Percentiles rank a stretch among this genome's conserved stretches.
These are phyloP conservation scores for Aspergillus sp. DNA, from an alignment of 2,329 filamentous ascomycete species.

Conservation along the genomic window DNA sequence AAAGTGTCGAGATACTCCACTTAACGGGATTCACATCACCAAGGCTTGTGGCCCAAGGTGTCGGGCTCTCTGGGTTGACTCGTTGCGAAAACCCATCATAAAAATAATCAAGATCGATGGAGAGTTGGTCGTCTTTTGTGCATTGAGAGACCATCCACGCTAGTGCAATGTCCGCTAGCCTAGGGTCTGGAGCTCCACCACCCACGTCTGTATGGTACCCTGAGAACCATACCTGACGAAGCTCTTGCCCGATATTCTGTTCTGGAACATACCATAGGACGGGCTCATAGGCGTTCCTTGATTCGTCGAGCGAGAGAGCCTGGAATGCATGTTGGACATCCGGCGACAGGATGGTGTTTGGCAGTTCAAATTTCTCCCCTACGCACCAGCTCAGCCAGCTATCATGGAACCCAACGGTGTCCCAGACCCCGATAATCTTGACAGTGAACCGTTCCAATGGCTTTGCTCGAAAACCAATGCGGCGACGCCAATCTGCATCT, in stretches of 20 bases:
- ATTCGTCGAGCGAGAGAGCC: constrained; percentile 2
- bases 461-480: neutral
- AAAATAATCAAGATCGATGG: constrained; percentile 4
- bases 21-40: neutral
- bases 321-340: constrained; percentile 4
- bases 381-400: neutral
- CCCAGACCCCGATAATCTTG: constrained; percentile 4
- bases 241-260: neutral
- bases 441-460: neutral
- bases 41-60: neutral
- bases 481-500: neutral
- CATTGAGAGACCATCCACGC: constrained; percentile 5
- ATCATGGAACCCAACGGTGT: constrained; percentile 4
- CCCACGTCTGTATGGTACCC: constrained; percentile 5
- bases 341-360: neutral
- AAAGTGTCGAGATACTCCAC: neutral
- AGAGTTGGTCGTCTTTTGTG: constrained; percentile 1
- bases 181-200: neutral
- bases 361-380: constrained; percentile 4
- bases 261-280: constrained; percentile 1
- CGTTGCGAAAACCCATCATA: neutral
- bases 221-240: constrained; percentile 4
- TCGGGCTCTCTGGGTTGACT: neutral
- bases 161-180: constrained; percentile 3
- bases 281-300: constrained; percentile 1